These are phyloP conservation scores for Apostasia ramifera DNA, from an alignment of 106 monocot genomes.

Conservation along the genomic window DNA sequence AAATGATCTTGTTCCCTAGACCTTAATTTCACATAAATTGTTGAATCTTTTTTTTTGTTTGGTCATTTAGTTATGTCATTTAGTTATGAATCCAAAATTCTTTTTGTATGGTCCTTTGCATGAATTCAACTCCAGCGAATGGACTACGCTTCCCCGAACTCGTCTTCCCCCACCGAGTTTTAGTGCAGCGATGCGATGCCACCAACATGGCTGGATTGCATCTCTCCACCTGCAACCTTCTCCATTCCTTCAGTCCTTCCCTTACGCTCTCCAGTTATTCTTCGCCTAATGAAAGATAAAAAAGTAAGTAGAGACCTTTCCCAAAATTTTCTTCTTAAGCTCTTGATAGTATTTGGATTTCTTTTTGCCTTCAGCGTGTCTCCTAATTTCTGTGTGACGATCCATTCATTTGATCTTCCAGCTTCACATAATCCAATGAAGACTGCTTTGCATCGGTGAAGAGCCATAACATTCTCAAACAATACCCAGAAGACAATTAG, in stretches of 20 bases:
- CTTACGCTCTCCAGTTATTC: too few species aligned
- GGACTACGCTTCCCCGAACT: too few species aligned
- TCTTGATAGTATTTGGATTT: background rate
- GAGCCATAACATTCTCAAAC: slow-evolving; percentile 68
- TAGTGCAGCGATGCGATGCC: too few species aligned
- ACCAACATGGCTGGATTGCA: too few species aligned
- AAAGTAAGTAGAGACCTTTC: background rate
- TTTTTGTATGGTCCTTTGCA: too few species aligned
- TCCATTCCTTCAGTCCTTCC: too few species aligned
- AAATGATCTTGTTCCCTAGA: slow-evolving; percentile 12
- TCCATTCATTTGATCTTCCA: slow-evolving; percentile 54
- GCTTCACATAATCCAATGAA: slow-evolving; percentile 48
- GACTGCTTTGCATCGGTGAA: slow-evolving; percentile 51
- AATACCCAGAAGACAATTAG: slow-evolving; percentile 64
- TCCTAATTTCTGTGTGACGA: slow-evolving; percentile 62
- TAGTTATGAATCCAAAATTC: background rate
- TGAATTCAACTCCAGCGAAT: too few species aligned
- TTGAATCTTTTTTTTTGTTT: slow-evolving; percentile 9
- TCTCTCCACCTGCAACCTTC: too few species aligned
- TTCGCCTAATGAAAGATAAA: background rate
- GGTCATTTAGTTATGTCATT: slow-evolving; percentile 6
- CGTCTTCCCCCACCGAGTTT: too few species aligned
- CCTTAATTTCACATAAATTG: too few species aligned
- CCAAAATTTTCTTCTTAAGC: background rate
- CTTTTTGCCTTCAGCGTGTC: slow-evolving; percentile 9